Conservation (phyloP, 768 basidiomycete species). For the Lyophyllum semitale region DNA sequence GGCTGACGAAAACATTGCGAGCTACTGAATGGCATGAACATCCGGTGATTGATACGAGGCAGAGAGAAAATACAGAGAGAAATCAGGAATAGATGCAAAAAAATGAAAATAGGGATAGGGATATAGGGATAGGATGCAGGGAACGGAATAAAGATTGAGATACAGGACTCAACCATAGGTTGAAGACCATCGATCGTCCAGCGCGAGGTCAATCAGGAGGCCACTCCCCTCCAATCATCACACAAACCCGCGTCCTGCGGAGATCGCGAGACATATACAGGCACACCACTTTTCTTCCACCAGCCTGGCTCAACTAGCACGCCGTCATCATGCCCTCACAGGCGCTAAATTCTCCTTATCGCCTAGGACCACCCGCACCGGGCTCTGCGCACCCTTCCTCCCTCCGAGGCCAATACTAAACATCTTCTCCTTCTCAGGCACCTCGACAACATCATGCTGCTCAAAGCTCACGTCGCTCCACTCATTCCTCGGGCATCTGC, state of each 20-base stretch:
- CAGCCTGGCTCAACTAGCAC: background rate
- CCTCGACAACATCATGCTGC: conserved; percentile 23
- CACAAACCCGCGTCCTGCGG: background rate
- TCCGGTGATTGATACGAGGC: background rate
- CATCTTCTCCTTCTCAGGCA: conserved; percentile 12
- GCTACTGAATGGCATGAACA: background rate
- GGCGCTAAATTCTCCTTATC: conserved; percentile 54
- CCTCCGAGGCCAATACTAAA: conserved; percentile 12
- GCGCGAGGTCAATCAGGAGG: conserved; percentile 4
- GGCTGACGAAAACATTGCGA: background rate
- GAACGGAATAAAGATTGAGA: background rate
- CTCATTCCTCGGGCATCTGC: conserved; percentile 58
- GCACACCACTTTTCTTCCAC: background rate
- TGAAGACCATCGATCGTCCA: conserved; percentile 2
- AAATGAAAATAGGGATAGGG: background rate
- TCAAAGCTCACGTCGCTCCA: conserved; percentile 60
- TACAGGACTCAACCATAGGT: background rate
- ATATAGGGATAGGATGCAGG: background rate
- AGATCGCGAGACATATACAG: background rate
- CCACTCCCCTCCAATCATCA: too few species aligned
- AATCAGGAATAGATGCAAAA: background rate
- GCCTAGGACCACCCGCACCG: conserved; percentile 41
- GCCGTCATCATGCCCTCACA: conserved; percentile 4
- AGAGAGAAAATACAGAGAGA: background rate
- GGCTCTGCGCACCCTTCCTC: conserved; percentile 21